Evolutionary conservation across 192 early-diverging fungal species (phyloP).

Genomic region (Rhizoclosmatium globosum): DNA sequence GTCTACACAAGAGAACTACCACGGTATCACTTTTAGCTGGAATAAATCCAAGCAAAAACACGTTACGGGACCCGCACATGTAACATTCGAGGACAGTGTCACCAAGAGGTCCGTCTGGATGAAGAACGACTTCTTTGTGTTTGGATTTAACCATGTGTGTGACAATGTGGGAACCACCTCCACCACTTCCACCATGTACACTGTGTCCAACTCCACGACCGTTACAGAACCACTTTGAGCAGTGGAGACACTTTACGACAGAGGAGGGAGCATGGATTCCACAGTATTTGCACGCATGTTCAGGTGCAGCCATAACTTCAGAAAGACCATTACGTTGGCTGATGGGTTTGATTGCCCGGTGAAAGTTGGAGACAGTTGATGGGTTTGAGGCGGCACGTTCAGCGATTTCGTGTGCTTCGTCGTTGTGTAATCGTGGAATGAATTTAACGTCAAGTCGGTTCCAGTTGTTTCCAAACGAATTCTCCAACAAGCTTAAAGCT

Average conservation of each 20-base stretch:
- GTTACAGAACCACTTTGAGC: constrained; percentile 98
- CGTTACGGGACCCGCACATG: constrained; percentile 94
- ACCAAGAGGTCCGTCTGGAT: constrained; percentile 91
- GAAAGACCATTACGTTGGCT: constrained; percentile 18
- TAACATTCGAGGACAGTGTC: constrained; percentile 97
- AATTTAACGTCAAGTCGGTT: not conserved
- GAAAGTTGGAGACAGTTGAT: not conserved
- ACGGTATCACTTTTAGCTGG: constrained; percentile 98
- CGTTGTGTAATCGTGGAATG: not conserved
- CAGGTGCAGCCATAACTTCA: constrained; percentile 66
- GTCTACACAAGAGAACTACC: constrained; percentile 94
- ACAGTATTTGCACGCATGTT: constrained; percentile 93
- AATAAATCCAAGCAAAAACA: constrained; percentile 97
- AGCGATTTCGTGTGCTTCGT: not conserved
- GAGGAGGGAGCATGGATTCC: constrained; percentile 87
- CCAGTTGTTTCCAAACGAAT: constrained; percentile 25
- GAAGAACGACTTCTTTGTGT: constrained; percentile 94
- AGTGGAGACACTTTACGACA: constrained; percentile 92
- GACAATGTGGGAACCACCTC: constrained; percentile 94
- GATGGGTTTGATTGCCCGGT: not conserved
- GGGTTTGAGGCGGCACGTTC: not conserved
- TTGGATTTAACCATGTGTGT: constrained; percentile 91
- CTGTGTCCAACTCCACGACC: constrained; percentile 70
- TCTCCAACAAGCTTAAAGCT: constrained; percentile 9
- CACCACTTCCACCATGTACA: constrained; percentile 40